phyloP scores from a whole-genome alignment of 2,329 filamentous ascomycete genomes.

The Nemania diffusa region DNA sequence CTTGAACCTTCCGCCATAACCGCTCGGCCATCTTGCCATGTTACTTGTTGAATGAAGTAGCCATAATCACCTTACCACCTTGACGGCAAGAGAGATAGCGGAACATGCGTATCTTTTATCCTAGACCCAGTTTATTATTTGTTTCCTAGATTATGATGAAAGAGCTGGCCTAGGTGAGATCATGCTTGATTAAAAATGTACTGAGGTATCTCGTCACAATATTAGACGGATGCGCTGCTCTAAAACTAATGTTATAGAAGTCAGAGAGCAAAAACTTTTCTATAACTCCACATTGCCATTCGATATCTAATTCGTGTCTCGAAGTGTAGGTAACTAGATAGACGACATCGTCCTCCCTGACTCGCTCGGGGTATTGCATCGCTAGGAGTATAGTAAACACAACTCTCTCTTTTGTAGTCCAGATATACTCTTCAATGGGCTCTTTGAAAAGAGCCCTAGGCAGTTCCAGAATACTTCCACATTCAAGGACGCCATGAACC shows the following conservation, averaged over 20 bases:
- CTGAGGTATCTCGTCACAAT: no score
- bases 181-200: no score
- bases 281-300: not conserved
- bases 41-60: not conserved
- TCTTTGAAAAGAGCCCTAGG: slow-evolving; percentile 3
- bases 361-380: slow-evolving; percentile 28
- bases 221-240: no score
- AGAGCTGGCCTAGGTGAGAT: no score
- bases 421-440: slow-evolving; percentile 4
- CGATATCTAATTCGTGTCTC: not conserved
- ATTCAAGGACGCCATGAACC: slow-evolving; percentile 10
- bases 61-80: no score
- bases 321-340: not conserved
- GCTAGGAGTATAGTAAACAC: slow-evolving; percentile 18
- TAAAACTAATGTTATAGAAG: not conserved
- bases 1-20: no score
- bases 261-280: not conserved
- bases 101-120: no score
- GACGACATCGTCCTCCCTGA: not conserved
- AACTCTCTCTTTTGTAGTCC: not conserved
- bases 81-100: no score
- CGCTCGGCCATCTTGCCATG: slow-evolving; percentile 37
- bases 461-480: slow-evolving; percentile 18
- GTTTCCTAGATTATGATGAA: no score
- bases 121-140: no score